Base-by-base conservation (phyloP, 2,329 filamentous ascomycete species). In the Epichloe coenophiala region DNA sequence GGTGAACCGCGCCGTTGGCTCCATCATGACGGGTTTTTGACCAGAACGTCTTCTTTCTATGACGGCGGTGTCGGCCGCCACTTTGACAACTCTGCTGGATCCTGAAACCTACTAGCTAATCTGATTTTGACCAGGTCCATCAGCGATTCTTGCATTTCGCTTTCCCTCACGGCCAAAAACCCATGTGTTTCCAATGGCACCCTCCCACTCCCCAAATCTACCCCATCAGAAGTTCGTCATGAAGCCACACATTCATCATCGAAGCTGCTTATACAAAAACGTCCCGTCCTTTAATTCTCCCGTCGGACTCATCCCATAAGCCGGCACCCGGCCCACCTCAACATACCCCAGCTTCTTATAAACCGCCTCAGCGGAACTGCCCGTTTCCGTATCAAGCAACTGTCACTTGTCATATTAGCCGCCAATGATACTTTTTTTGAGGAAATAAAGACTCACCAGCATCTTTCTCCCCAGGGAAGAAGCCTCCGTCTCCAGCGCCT, bases 201-300 rank as follows among this genome's bases (percentile, higher is more conserved):
- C 23, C 23, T 27, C 23, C 23, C 23, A 27, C 23, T 27, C 23
- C 23, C 23, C 23, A 27, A 6, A 27, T 27, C 23, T 7, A 27
- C 23, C 23, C 23, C 23, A 27, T 27, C 23, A 27, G 23, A 27
- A 27, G 23, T 27, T 27, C 23, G 23, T 15, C 37, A 8, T 8
- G 37, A n/a, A 33, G 6, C 15, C 19, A 5, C 31, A 17, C 33
- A 17, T 4, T 48, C 46, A 38, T 51, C 47, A 50, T 43, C 55
- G 52, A 37, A 83, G 64, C 51, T 77, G 70, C 63, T 81, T 82
- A 62, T 80, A 83, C 57, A 80, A 78, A 56, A 80, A 77, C 0
- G 73, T 71, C 48, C 72, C 73, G 54, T 74, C 73, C 55, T 70
- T 72, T 50, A 76, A 61, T 43, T 69, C 70, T 27, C 74, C 71